Percentiles rank a stretch among this genome's conserved stretches.
Conservation (phyloP, 208 protist genomes). For the Leishmania turanica region DNA sequence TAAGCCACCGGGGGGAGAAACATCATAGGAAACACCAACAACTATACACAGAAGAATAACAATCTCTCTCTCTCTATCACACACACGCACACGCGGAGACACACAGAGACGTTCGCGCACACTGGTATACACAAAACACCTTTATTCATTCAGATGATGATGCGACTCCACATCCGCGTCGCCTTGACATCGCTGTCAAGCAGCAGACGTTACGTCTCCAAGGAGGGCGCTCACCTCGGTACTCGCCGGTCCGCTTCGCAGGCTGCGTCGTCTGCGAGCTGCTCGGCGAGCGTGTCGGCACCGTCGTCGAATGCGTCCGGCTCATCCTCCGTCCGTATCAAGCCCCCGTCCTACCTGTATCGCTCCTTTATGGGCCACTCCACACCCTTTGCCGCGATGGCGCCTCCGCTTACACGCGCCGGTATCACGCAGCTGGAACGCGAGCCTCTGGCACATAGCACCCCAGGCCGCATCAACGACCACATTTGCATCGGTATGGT, state of each 20-base stretch:
- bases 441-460: slow-evolving; percentile 58
- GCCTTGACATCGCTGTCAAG: neutral
- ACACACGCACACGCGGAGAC: neutral
- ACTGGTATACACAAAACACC: neutral
- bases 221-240: neutral
- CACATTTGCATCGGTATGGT: slow-evolving; percentile 74
- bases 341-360: slow-evolving; percentile 39
- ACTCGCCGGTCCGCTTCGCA: neutral
- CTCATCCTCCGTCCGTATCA: neutral
- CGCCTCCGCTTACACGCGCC: slow-evolving; percentile 19
- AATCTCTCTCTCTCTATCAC: too few species aligned
- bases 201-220: neutral
- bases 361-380: slow-evolving; percentile 69
- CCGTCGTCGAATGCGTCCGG: neutral
- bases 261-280: neutral
- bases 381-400: slow-evolving; percentile 47
- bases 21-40: neutral
- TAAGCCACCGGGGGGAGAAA: neutral
- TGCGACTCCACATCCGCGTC: neutral
- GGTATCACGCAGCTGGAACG: slow-evolving; percentile 55
- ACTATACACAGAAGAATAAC: neutral
- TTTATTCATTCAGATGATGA: neutral
- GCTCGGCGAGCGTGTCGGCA: neutral
- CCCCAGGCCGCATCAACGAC: slow-evolving; percentile 63
- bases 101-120: neutral